A percentile compares a stretch with the other conserved stretches of the same genome.
Conservation (phyloP, 2,329 filamentous ascomycete species). For the Mycosphaerella arachidis region DNA sequence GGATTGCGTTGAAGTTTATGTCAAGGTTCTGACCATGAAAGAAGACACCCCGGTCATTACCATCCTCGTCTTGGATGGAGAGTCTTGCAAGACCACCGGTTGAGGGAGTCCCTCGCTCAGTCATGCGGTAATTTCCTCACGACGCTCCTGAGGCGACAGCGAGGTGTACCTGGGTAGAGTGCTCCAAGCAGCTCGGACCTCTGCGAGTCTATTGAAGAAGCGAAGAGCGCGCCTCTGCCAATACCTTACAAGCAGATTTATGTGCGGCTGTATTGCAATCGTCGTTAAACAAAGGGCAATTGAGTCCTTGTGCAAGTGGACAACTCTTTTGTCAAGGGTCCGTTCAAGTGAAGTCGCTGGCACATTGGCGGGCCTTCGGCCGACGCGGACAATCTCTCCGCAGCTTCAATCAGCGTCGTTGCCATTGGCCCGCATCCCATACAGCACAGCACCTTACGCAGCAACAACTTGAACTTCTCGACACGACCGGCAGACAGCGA, state of each 20-base stretch:
- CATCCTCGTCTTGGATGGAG: not conserved
- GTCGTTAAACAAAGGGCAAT: too few species aligned
- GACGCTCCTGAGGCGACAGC: too few species aligned
- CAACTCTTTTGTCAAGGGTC: too few species aligned
- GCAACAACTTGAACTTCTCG: not conserved
- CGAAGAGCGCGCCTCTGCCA: too few species aligned
- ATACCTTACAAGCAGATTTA: too few species aligned
- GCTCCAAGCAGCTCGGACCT: too few species aligned
- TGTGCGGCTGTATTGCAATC: too few species aligned
- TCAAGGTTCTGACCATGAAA: not conserved
- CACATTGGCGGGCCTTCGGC: not conserved
- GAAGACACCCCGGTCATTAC: not conserved
- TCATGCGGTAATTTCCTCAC: not conserved
- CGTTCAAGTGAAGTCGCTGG: conserved; percentile 1
- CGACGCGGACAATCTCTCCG: not conserved
- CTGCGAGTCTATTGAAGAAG: too few species aligned
- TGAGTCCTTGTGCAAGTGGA: too few species aligned
- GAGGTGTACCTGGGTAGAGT: too few species aligned
- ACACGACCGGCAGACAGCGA: not conserved
- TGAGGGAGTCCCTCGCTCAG: not conserved
- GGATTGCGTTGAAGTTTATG: not conserved
- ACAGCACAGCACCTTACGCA: conserved; percentile 3
- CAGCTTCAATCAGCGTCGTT: conserved; percentile 3
- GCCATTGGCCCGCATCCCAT: conserved; percentile 10
- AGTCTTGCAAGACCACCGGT: not conserved